Percentiles rank a stretch among this genome's conserved stretches.
Conservation (phyloP, 2,329 filamentous ascomycete species). For the Zelopaecilomyces penicillatus region DNA sequence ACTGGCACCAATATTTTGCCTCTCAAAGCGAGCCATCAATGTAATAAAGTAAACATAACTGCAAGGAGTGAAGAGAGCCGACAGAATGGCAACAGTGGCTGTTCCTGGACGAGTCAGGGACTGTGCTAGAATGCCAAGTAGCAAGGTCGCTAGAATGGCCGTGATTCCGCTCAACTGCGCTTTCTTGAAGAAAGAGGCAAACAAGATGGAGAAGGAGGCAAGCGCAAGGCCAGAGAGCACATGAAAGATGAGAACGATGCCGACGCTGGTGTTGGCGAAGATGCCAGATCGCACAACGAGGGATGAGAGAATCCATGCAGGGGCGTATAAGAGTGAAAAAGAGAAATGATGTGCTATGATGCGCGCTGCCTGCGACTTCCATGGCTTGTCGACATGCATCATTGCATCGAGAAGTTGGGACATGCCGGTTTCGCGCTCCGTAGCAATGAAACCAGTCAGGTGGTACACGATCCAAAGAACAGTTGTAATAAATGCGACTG, state of each 20-base stretch:
- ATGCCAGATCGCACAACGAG: conserved; percentile 55
- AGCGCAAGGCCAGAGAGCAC: conserved; percentile 69
- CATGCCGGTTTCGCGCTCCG: conserved; percentile 80
- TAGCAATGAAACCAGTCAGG: conserved; percentile 74
- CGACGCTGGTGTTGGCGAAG: conserved; percentile 54
- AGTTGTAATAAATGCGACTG: conserved; percentile 68
- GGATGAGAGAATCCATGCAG: conserved; percentile 73
- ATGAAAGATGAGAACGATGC: conserved; percentile 65
- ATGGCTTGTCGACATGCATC: conserved; percentile 68
- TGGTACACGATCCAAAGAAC: conserved; percentile 81
- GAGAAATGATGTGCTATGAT: conserved; percentile 71
- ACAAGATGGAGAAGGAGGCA: conserved; percentile 72
- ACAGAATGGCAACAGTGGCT: conserved; percentile 58
- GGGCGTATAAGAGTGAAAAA: conserved; percentile 71
- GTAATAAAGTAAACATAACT: conserved; percentile 78
- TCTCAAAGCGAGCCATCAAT: conserved; percentile 69
- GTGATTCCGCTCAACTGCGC: conserved; percentile 82
- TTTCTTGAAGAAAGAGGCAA: conserved; percentile 75
- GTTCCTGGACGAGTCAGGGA: conserved; percentile 56
- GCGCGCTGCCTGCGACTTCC: conserved; percentile 72
- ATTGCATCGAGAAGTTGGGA: conserved; percentile 84
- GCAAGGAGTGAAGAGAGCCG: conserved; percentile 75
- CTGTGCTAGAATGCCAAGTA: conserved; percentile 77
- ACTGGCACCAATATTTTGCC: conserved; percentile 48
- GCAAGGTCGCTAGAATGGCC: conserved; percentile 60